Percentiles rank a stretch among this genome's conserved stretches.
These are phyloP conservation scores for Arctium minus DNA, from an alignment of 129 eudicot genomes.

Conservation along the genomic window DNA sequence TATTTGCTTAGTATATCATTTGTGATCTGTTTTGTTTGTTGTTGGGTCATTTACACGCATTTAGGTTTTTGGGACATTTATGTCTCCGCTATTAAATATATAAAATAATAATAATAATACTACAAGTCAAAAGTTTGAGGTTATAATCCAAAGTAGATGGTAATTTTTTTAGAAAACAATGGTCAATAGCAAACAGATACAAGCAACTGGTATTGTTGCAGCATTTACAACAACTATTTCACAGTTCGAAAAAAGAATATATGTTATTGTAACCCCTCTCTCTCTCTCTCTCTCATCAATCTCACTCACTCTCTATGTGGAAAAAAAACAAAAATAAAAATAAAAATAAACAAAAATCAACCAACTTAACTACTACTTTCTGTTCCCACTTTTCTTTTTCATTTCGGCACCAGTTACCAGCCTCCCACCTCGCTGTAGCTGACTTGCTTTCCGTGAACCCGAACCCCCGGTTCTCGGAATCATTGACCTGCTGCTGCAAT, in stretches of 20 bases:
- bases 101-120: too few relatives aligned
- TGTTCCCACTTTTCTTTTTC: slow-evolving; percentile 60
- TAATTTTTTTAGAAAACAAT: not conserved
- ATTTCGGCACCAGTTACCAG: slow-evolving; percentile 43
- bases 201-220: slow-evolving; percentile 77
- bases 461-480: slow-evolving; percentile 55
- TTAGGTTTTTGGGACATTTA: not conserved
- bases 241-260: slow-evolving; percentile 13
- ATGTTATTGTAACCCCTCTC: slow-evolving; percentile 13
- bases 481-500: slow-evolving; percentile 43
- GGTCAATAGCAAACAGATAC: slow-evolving; percentile 40
- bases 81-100: not conserved
- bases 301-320: slow-evolving; percentile 43
- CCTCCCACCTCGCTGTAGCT: slow-evolving; percentile 51
- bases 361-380: slow-evolving; percentile 50
- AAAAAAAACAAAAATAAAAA: not conserved
- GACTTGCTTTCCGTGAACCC: slow-evolving; percentile 52
- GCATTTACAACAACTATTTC: slow-evolving; percentile 32
- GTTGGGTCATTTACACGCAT: not conserved
- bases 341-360: slow-evolving; percentile 11
- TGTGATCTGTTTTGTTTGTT: not conserved
- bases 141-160: not conserved
- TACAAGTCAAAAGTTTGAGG: not conserved
- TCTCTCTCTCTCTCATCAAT: slow-evolving; percentile 30
- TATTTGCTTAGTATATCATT: not conserved